Evolutionary conservation across 1,284 basidiomycete genomes (phyloP), one percentile per base, ranked within the genome.

Genomic region (Coriolopsis trogii): DNA sequence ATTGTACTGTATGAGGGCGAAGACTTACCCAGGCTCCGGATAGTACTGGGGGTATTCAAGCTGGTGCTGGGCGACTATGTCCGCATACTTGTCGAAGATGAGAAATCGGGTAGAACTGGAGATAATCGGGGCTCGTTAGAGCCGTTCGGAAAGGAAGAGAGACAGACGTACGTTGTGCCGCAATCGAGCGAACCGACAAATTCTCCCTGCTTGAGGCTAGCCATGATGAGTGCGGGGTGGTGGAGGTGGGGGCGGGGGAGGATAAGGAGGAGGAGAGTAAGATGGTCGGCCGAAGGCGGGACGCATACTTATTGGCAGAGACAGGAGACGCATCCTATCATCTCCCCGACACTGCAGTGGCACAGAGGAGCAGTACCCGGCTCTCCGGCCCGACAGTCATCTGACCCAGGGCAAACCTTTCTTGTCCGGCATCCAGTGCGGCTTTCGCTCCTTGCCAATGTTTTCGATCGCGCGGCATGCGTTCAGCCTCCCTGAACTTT

Each of bases 31-130:
- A 6, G 93, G 91, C 64, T 92, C 77, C 3, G 91, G 91, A 65
- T 93, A 93, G 69, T 95, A 93, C 67, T 96, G 94, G 41, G 91
- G 85, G 67, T 95, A 96, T 69, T 97, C 94, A 18, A 87, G 78
- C 70, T 97, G 95, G 67, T 92, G 85, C 67, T 91, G 84, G 2
- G 91, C 89, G 53, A 97, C 75, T 60, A 98, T 91, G 64, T 94
- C 82, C 26, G 95, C 96, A 64, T 89, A 77, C 66, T 89, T 79
- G 77, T 99, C 88, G 69, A 98, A 98, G 58, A 98, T 74, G 66
- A 98, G 95, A 73, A 97, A 98, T 41, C 95, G 87, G 18, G 94
- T 92, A 13, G 94, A 96, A 18, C 93, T 96, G 65, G 31, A 30
- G 21, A 15, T 15, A 36, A 41, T 54, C 36, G 24, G 44, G 33